Evolutionary conservation across 1,139 yeast genomes (phyloP), one percentile per base, ranked within the genome.

Genomic region (Saccharomyces hybrid): DNA sequence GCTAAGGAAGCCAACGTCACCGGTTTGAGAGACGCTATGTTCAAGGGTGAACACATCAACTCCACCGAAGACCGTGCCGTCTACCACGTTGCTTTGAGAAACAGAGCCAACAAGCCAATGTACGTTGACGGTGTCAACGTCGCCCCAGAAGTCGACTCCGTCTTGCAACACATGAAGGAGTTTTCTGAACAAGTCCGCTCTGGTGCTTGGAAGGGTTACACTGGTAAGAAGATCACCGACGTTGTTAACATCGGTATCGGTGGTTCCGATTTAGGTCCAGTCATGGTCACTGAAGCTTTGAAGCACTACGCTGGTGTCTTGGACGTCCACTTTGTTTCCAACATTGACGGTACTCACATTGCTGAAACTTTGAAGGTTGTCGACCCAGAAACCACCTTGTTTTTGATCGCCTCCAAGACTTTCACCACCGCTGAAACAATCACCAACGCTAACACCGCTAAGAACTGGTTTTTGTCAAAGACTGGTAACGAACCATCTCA

Each of bases 241-340:
- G 84, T 93, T 57, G 98, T 93, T 69, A 93, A 93, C 80, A 88
- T 93, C 68, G 99, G 99, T 75, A 93, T 93, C 71, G 99, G 99
- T 71, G 99, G 99, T 64, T 90, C 98, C 31, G 99, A 93, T 74
- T 81, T 93, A 68, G 99, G 99, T 66, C 99, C 99, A 52, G 98
- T 93, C 55, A 93, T 93, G 99, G 98, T 93, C 64, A 90, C 97
- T 58, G 98, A 93, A 77, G 97, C 99, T 42, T 82, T 93, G 72
- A 93, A 91, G 79, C 84, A 88, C 62, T 93, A 93, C 75, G 78
- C 91, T 60, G 79, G 85, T 68, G 87, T 84, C 58, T 78, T 93
- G 66, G 75, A 78, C 60, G 96, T 82, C 54, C 96, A 93, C 77
- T 93, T 90, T 74, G 98, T 93, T 58, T 91, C 98, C 65, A 93